phyloP scores from a whole-genome alignment of 2,329 filamentous ascomycete species.

The Exophiala xenobiotica region DNA sequence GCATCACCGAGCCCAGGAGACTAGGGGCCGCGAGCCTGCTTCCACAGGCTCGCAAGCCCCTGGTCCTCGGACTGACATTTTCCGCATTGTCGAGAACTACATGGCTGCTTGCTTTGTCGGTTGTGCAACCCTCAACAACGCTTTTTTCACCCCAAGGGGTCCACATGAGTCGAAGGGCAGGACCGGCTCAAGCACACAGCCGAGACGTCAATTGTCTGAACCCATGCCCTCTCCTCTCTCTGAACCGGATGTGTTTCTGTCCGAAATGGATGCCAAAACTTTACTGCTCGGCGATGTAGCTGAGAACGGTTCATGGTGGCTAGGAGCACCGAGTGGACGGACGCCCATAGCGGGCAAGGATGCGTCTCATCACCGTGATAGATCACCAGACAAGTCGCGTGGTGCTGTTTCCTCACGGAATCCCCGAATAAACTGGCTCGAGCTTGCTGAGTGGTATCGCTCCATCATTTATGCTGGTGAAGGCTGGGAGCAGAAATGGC shows the following conservation, averaged over 20 bases:
- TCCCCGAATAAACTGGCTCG: constrained; percentile 72
- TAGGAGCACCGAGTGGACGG: constrained; percentile 52
- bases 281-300: constrained; percentile 72
- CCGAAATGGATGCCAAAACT: constrained; percentile 71
- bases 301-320: constrained; percentile 83
- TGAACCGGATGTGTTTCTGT: constrained; percentile 45
- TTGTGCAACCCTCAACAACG: constrained; percentile 70
- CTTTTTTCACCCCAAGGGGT: constrained; percentile 62
- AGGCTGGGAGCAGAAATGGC: constrained; percentile 63
- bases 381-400: constrained; percentile 33
- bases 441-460: constrained; percentile 73
- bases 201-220: constrained; percentile 37
- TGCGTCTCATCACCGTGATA: constrained; percentile 36
- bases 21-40: not conserved
- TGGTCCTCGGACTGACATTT: constrained; percentile 50
- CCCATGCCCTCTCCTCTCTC: constrained; percentile 25
- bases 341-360: constrained; percentile 33
- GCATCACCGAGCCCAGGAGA: constrained; percentile 3
- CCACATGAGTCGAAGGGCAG: constrained; percentile 43
- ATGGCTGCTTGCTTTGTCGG: constrained; percentile 67
- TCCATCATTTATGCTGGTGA: constrained; percentile 65
- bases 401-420: constrained; percentile 57
- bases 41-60: not conserved
- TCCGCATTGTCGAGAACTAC: constrained; percentile 76
- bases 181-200: constrained; percentile 32